Evolutionary conservation across 306 rosid genomes (phyloP).

Genomic region (Cercis canadensis): DNA sequence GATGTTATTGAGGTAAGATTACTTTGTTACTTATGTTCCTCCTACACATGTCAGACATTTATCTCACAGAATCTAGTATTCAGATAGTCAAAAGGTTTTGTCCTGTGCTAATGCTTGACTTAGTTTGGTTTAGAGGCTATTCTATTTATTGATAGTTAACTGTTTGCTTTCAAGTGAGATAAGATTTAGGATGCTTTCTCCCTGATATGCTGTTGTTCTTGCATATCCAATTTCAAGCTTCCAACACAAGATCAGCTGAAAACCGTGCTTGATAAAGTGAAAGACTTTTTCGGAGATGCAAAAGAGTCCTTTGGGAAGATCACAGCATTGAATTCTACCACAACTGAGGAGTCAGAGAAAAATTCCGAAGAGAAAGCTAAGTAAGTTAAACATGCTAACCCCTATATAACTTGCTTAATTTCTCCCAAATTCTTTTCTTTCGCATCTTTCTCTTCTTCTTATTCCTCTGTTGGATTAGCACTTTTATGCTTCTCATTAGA

Average conservation of each 20-base stretch:
- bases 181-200: background rate
- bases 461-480: conserved; percentile 17
- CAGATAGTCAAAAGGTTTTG: background rate
- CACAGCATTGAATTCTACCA: conserved; percentile 49
- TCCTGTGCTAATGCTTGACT: background rate
- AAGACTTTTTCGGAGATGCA: conserved; percentile 87
- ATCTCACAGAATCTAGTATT: background rate
- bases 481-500: conserved; percentile 12
- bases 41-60: background rate
- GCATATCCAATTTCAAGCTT: conserved; percentile 60
- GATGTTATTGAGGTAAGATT: conserved; percentile 82
- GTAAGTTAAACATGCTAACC: conserved; percentile 56
- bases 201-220: conserved; percentile 32
- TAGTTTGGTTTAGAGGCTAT: background rate
- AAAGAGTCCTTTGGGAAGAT: conserved; percentile 87
- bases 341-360: conserved; percentile 56
- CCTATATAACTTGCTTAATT: background rate
- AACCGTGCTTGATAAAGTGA: conserved; percentile 80
- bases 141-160: conserved; percentile 15
- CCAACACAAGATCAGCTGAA: conserved; percentile 85
- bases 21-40: background rate
- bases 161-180: conserved; percentile 21
- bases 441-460: too few species aligned
- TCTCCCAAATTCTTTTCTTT: background rate
- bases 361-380: conserved; percentile 50